phyloP scores from a whole-genome alignment of 1,139 yeast species.

The Entelexis paramagnoliae region DNA sequence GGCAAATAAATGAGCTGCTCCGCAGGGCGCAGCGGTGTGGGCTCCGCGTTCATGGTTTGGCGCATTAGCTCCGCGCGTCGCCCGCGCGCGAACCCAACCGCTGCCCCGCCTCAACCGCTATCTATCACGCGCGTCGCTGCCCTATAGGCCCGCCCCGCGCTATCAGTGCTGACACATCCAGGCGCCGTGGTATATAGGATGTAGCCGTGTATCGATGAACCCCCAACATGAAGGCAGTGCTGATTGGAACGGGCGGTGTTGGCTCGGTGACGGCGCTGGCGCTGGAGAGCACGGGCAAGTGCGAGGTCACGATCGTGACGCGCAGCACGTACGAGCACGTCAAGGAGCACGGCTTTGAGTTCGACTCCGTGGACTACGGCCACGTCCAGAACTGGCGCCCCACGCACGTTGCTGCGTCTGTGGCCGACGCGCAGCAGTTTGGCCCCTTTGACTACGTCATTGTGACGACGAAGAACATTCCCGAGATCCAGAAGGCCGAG shows the following conservation, averaged over 20 bases:
- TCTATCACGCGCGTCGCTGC: not conserved
- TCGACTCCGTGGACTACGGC: slow-evolving; percentile 57
- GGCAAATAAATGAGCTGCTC: too few relatives aligned
- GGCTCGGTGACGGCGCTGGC: slow-evolving; percentile 62
- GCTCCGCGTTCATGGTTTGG: too few relatives aligned
- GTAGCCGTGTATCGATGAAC: not conserved
- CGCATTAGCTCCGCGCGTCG: too few relatives aligned
- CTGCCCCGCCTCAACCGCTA: too few relatives aligned
- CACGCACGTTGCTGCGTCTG: slow-evolving; percentile 27
- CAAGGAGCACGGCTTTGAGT: slow-evolving; percentile 43
- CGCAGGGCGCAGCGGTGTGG: too few relatives aligned
- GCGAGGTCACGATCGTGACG: slow-evolving; percentile 50
- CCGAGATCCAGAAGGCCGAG: slow-evolving; percentile 53
- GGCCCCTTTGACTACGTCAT: slow-evolving; percentile 54
- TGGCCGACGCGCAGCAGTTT: slow-evolving; percentile 40
- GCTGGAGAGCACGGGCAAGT: slow-evolving; percentile 39
- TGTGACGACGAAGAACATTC: slow-evolving; percentile 63
- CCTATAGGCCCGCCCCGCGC: not conserved
- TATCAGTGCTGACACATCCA: slow-evolving; percentile 2
- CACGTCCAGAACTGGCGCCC: slow-evolving; percentile 46
- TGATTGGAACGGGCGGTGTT: slow-evolving; percentile 67
- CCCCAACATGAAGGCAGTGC: slow-evolving; percentile 27
- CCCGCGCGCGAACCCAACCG: too few relatives aligned
- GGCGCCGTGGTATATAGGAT: not conserved
- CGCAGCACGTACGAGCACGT: slow-evolving; percentile 58